Evolutionary conservation across 352 stramenopile species (phyloP), one percentile per base, ranked within the genome.

Genomic region (Phytophthora tubulina): DNA sequence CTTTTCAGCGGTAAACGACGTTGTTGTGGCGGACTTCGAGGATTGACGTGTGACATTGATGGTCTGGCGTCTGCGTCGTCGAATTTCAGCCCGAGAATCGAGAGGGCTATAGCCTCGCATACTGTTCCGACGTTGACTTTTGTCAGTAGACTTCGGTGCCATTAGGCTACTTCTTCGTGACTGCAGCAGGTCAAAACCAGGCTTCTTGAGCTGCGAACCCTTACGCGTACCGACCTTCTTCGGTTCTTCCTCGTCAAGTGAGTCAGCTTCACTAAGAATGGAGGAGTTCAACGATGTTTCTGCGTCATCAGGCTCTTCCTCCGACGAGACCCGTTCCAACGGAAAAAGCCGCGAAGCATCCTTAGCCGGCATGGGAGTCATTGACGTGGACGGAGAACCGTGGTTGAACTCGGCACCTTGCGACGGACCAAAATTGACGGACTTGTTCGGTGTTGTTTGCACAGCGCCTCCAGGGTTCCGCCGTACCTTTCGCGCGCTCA

Each of bases 241-340:
- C 6, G 81, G 67, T 11, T 94, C 77, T 45, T 81, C 78, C 5
- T 82, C 80, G 9, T 85, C 72, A 42, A 80, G 57, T 7, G 79
- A 82, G 49, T 96, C 86, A 0, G 82, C 88, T 55, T 96, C 84
- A 57, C 93, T 84, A 27, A 96, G 67, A 51, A 96, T 88, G 2
- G 86, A 95, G 35, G 87, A 93, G 66, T 96, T 96, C 36, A 94
- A 75, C 5, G 84, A 91, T 14, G 88, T 96, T 61, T 95, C 89
- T 50, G 86, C 85, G 27, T 96, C 89, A 32, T 93, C 86, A 3
- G 83, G 79, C 5, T 88, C 85, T 52, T 91, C 84, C 10, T 80
- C 62, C 4, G 65, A 58, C 9, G 68, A 76, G 5, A 44, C 69
- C 6, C 63, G 78, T 7, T 93, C 81, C 32, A 92, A 70, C 0